phyloP scores from a whole-genome alignment of 495 filamentous ascomycete genomes.

The Xylaria scruposa region DNA sequence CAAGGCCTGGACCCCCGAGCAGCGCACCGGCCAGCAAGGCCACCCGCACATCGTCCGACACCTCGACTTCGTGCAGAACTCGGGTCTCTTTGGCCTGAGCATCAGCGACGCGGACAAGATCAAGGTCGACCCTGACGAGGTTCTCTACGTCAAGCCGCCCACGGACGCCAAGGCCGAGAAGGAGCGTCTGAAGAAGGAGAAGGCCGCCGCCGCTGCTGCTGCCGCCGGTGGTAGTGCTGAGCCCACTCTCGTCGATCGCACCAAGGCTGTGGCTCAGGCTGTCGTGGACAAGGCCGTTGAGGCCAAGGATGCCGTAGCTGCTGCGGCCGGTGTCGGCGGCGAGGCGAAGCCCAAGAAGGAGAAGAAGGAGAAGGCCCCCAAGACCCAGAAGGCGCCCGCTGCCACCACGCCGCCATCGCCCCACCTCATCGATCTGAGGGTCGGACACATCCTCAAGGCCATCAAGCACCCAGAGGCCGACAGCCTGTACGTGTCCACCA shows the following conservation, averaged over 20 bases:
- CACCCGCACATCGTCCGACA: conserved; percentile 91
- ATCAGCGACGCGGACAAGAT: conserved; percentile 80
- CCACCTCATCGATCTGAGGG: conserved; percentile 87
- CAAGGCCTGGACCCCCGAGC: conserved; percentile 79
- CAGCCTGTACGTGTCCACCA: conserved; percentile 94
- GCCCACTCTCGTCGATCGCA: conserved; percentile 56
- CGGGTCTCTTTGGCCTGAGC: conserved; percentile 74
- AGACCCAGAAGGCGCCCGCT: conserved; percentile 70
- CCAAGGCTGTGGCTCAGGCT: conserved; percentile 52
- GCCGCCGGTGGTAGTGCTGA: conserved; percentile 44
- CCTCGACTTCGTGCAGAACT: conserved; percentile 94
- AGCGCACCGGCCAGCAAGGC: conserved; percentile 89
- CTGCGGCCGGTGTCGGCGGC: conserved; percentile 43
- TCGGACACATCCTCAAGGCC: conserved; percentile 95
- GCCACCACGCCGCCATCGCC: conserved; percentile 77
- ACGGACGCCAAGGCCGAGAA: conserved; percentile 88
- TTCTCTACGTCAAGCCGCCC: conserved; percentile 81
- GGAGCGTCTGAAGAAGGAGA: conserved; percentile 86
- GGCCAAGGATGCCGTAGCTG: conserved; percentile 48
- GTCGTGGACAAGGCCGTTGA: conserved; percentile 47
- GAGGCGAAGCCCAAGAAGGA: conserved; percentile 77
- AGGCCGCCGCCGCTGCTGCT: conserved; percentile 62
- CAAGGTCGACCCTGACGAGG: conserved; percentile 75
- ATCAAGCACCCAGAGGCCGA: conserved; percentile 96
- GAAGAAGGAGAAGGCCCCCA: conserved; percentile 80